phyloP scores from a whole-genome alignment of 176 grass and related monocot genomes.

The Hordeum marinum region DNA sequence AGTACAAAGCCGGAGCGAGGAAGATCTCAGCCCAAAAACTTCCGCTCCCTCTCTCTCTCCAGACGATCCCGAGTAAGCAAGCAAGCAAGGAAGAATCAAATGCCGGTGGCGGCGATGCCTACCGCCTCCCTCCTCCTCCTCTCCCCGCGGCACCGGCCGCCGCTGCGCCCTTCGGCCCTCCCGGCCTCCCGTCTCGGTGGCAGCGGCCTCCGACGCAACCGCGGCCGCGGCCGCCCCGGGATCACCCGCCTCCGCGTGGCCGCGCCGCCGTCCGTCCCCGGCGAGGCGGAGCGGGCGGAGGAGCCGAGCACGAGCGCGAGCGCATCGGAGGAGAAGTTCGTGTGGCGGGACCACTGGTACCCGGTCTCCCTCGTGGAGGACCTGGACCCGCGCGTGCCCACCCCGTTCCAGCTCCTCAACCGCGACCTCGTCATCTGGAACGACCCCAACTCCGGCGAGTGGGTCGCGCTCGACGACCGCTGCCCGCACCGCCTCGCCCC shows the following conservation, averaged over 20 bases:
- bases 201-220: neutral
- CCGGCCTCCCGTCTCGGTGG: neutral
- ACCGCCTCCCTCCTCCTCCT: neutral
- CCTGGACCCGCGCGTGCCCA: constrained; percentile 73
- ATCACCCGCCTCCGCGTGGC: constrained; percentile 48
- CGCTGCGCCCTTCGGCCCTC: neutral
- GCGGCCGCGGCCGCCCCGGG: neutral
- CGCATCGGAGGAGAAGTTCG: constrained; percentile 65
- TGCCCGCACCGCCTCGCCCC: constrained; percentile 98
- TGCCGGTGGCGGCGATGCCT: constrained; percentile 20
- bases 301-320: constrained; percentile 31
- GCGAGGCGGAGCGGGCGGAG: constrained; percentile 30
- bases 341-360: constrained; percentile 97
- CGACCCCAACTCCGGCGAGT: constrained; percentile 69
- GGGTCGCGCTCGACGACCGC: constrained; percentile 82
- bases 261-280: constrained; percentile 60
- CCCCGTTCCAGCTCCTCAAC: constrained; percentile 94
- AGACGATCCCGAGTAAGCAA: neutral
- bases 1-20: neutral
- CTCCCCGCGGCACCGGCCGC: neutral
- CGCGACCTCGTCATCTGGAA: constrained; percentile 96
- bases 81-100: neutral
- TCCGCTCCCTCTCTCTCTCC: too few species aligned
- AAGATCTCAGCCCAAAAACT: neutral
- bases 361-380: constrained; percentile 91